These are phyloP conservation scores for Lentinula guzmanii DNA, from an alignment of 768 basidiomycete genomes.

Conservation along the genomic window DNA sequence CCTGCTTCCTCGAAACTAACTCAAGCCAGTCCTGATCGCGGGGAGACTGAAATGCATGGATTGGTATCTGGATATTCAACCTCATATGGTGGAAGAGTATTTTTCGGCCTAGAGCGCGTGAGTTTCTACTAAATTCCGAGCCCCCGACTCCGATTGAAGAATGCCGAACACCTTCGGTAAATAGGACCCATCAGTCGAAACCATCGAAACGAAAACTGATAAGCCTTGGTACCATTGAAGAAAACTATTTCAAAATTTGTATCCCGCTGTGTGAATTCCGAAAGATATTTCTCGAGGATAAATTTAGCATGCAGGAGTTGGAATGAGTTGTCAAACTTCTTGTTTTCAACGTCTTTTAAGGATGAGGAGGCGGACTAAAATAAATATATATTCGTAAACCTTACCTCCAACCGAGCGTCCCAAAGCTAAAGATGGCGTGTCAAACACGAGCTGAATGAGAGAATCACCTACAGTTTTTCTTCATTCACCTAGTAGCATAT, in stretches of 20 bases:
- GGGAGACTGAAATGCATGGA: slow-evolving; percentile 40
- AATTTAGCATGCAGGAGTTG: background rate
- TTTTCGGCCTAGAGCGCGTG: slow-evolving; percentile 55
- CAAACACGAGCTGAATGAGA: slow-evolving; percentile 49
- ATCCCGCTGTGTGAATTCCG: background rate
- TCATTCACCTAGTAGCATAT: background rate
- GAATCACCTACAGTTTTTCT: slow-evolving; percentile 45
- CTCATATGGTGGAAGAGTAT: slow-evolving; percentile 42
- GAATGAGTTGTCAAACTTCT: background rate
- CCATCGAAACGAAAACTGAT: background rate
- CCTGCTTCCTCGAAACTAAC: slow-evolving; percentile 37
- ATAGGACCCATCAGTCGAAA: background rate
- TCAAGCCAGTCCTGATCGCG: slow-evolving; percentile 43
- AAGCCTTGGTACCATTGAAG: background rate
- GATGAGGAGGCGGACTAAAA: background rate
- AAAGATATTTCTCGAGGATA: background rate
- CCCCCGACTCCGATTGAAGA: slow-evolving; percentile 20
- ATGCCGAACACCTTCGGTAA: background rate
- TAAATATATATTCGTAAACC: background rate
- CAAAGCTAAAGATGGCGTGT: slow-evolving; percentile 56
- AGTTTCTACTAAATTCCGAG: slow-evolving; percentile 52
- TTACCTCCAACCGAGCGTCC: slow-evolving; percentile 36
- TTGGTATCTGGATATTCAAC: slow-evolving; percentile 21
- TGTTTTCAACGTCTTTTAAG: background rate
- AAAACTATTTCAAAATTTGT: background rate